phyloP scores from a whole-genome alignment of 2,329 filamentous ascomycete species.

The Fusarium sp. region DNA sequence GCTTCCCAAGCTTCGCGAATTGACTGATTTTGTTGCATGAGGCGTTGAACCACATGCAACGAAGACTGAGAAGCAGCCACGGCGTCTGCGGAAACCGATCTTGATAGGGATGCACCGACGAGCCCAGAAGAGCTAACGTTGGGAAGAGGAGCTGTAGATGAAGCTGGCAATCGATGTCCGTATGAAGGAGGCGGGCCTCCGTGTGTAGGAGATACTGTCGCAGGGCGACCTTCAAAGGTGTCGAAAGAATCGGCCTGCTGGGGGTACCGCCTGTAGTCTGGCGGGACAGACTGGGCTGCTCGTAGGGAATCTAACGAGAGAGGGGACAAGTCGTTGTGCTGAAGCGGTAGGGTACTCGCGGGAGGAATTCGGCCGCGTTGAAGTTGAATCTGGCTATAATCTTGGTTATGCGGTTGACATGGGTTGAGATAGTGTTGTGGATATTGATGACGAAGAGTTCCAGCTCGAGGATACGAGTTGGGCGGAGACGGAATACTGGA shows the following conservation, averaged over 20 bases:
- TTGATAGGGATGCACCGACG: conserved; percentile 44
- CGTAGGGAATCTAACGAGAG: conserved; percentile 45
- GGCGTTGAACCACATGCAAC: conserved; percentile 54
- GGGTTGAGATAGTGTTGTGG: conserved; percentile 39
- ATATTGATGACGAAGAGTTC: conserved; percentile 41
- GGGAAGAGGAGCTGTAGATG: conserved; percentile 42
- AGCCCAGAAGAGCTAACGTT: conserved; percentile 35
- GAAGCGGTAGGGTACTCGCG: conserved; percentile 41
- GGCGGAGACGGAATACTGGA: conserved; percentile 34
- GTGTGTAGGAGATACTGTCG: conserved; percentile 36
- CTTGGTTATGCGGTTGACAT: conserved; percentile 31
- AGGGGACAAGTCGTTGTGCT: conserved; percentile 30
- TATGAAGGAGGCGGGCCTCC: conserved; percentile 24
- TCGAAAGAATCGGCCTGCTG: conserved; percentile 36
- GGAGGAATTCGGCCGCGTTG: conserved; percentile 42
- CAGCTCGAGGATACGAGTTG: conserved; percentile 36
- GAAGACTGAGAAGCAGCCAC: conserved; percentile 50
- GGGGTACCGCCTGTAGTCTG: conserved; percentile 23
- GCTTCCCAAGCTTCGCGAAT: conserved; percentile 65
- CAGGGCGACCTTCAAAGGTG: conserved; percentile 22
- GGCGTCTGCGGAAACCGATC: conserved; percentile 49
- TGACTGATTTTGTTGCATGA: conserved; percentile 57
- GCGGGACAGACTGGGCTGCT: conserved; percentile 37
- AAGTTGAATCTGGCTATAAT: conserved; percentile 31
- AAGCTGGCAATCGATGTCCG: conserved; percentile 33